These are phyloP conservation scores for Phaseolus coccineus DNA, from an alignment of 331 rosid genomes.

Conservation along the genomic window DNA sequence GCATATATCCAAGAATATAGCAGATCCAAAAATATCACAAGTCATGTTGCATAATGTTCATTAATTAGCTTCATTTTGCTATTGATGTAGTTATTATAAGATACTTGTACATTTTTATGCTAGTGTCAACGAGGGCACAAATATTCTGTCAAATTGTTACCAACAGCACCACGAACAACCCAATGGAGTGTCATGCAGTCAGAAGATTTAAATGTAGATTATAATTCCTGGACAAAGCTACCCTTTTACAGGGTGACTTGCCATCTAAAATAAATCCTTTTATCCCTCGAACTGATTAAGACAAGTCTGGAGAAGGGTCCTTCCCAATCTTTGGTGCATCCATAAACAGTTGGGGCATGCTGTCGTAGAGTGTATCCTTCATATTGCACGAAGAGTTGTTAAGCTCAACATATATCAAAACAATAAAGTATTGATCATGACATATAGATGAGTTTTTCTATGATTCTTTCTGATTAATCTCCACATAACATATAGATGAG, in stretches of 20 bases:
- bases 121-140: conserved; percentile 24
- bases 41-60: conserved; percentile 37
- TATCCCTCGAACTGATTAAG: conserved; percentile 44
- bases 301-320: conserved; percentile 49
- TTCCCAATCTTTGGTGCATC: conserved; percentile 54
- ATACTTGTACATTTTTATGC: conserved; percentile 36
- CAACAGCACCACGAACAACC: conserved; percentile 35
- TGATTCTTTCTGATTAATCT: neutral
- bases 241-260: conserved; percentile 24
- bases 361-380: conserved; percentile 54
- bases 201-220: conserved; percentile 43
- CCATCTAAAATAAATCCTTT: conserved; percentile 33
- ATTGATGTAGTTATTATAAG: conserved; percentile 35
- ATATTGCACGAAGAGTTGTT: conserved; percentile 42
- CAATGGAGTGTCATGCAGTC: conserved; percentile 12
- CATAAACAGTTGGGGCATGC: conserved; percentile 49
- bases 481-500: neutral
- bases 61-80: conserved; percentile 36
- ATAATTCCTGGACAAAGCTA: conserved; percentile 26
- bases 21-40: conserved; percentile 20
- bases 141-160: conserved; percentile 37
- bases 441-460: no score
- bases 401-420: conserved; percentile 16
- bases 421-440: neutral
- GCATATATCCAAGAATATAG: neutral